Percentiles rank a stretch among this genome's conserved stretches.
Evolutionary conservation across 2,329 filamentous ascomycete genomes (phyloP).

Genomic region (Ilyonectria robusta): DNA sequence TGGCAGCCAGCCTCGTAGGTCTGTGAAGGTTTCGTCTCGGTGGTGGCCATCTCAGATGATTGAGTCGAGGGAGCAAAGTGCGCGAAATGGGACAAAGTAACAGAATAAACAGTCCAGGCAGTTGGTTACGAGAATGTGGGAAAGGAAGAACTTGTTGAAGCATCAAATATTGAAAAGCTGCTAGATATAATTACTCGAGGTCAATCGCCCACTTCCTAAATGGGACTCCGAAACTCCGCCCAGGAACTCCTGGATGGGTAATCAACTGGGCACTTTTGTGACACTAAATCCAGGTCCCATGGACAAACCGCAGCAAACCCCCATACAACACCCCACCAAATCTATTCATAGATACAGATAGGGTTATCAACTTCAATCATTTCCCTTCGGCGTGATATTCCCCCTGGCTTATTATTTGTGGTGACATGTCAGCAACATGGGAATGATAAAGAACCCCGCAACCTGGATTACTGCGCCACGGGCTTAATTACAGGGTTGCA

Average conservation of each 20-base stretch:
- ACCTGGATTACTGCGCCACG: background rate
- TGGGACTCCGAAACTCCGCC: slow-evolving; percentile 21
- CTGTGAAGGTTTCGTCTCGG: slow-evolving; percentile 43
- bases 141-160: background rate
- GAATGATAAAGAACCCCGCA: background rate
- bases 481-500: too few relatives aligned
- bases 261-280: slow-evolving; percentile 18
- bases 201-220: background rate
- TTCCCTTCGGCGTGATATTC: background rate
- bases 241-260: background rate
- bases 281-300: background rate
- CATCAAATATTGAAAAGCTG: background rate
- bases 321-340: background rate
- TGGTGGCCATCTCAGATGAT: slow-evolving; percentile 28
- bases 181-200: background rate
- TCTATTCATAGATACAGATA: slow-evolving; percentile 19
- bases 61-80: background rate
- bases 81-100: background rate
- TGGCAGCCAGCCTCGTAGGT: slow-evolving; percentile 67
- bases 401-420: background rate
- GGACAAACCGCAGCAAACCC: background rate
- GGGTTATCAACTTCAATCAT: background rate
- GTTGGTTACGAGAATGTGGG: background rate
- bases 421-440: background rate
- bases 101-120: background rate